phyloP scores from a whole-genome alignment of 169 alveolate genomes.

The Eimeria zaria region DNA sequence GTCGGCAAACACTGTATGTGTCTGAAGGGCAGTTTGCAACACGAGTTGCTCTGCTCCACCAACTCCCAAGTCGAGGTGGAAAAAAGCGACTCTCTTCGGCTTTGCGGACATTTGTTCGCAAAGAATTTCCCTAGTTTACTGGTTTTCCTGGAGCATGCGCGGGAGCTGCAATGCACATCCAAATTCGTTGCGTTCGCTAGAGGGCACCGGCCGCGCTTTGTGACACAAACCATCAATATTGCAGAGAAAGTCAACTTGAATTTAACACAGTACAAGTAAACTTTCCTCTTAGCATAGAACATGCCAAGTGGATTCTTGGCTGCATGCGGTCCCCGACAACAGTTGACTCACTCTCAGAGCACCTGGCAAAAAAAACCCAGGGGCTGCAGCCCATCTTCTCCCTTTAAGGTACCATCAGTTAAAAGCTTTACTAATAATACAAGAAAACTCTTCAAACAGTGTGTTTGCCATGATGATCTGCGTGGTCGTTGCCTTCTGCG shows the following conservation, averaged over 20 bases:
- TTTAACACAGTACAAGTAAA: background rate
- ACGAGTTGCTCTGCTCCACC: slow-evolving; percentile 98
- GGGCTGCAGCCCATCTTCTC: background rate
- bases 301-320: background rate
- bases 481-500: background rate
- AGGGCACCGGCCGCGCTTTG: background rate
- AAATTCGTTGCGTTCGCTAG: background rate
- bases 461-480: background rate
- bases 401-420: background rate
- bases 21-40: slow-evolving; percentile 94
- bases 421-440: background rate
- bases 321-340: background rate
- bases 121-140: background rate
- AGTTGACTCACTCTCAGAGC: background rate
- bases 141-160: background rate
- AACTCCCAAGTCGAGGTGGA: slow-evolving; percentile 97
- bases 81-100: slow-evolving; percentile 89
- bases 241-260: background rate
- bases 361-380: background rate
- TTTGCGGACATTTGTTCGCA: background rate
- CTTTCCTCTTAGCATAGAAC: background rate
- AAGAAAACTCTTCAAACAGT: background rate
- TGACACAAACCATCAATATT: background rate
- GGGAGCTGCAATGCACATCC: background rate
- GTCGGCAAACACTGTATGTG: slow-evolving; percentile 65